Conservation (phyloP, 2,329 filamentous ascomycete species). For the Daldinia eschscholtzii region DNA sequence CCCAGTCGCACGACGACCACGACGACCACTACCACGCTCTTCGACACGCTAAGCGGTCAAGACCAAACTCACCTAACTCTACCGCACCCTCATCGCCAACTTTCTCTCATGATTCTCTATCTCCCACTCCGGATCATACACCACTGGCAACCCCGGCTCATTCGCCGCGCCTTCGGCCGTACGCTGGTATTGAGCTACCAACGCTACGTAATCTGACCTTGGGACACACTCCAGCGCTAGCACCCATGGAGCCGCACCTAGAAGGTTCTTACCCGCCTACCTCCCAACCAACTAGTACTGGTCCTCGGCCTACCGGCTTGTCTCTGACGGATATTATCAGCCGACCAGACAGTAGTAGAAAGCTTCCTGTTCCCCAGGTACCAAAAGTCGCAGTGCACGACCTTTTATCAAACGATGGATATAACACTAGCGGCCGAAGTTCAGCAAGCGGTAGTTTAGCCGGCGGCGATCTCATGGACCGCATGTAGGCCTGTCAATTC, state of each 20-base stretch:
- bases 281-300: constrained; percentile 68
- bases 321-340: constrained; percentile 94
- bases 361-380: constrained; percentile 91
- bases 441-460: constrained; percentile 83
- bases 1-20: constrained; percentile 84
- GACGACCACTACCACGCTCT: constrained; percentile 82
- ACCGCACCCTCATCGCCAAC: constrained; percentile 96
- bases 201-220: constrained; percentile 78
- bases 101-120: constrained; percentile 95
- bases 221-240: constrained; percentile 67
- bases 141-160: constrained; percentile 96
- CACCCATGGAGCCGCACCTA: constrained; percentile 69
- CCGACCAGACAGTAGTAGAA: constrained; percentile 85
- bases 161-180: constrained; percentile 88
- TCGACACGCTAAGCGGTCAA: constrained; percentile 85
- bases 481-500: constrained; percentile 54
- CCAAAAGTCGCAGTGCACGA: constrained; percentile 91
- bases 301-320: constrained; percentile 72
- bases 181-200: constrained; percentile 84
- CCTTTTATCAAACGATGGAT: constrained; percentile 74
- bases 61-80: constrained; percentile 93
- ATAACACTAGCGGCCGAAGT: constrained; percentile 79
- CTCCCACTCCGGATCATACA: constrained; percentile 97
- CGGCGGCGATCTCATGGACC: constrained; percentile 75
- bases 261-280: constrained; percentile 59